Base-by-base conservation (phyloP, 495 filamentous ascomycete species). In the Penicillium flavigenum region DNA sequence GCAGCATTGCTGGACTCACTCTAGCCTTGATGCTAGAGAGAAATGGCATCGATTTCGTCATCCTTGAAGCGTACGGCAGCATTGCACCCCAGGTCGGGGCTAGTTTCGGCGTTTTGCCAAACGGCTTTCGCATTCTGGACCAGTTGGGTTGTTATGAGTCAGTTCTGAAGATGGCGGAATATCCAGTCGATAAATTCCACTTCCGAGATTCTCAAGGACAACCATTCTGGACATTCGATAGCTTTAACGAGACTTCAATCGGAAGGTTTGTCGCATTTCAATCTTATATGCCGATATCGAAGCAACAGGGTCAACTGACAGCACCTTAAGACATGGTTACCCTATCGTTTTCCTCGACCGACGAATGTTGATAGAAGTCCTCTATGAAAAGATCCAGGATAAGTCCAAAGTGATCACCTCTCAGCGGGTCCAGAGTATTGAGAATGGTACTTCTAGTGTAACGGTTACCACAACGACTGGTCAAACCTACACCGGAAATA, bases 1-100 rank as follows among this genome's bases (percentile, higher is more conserved):
- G 78, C 32, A 76, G 77, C 14, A 67, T 82, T 17, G 67, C 78
- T 2, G 79, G 79, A 1, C 65, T 85, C 0, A 76, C 76, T 1
- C 62, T 79, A 1, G 80, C 83, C 0, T 71, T 81, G 41, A 68
- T 68, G 31, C 69, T 86, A 6, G 54, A 73, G 5, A 66, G 68
- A 38, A 70, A 72, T 10, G 70, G 66, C 12, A 79, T 86, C 56
- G 78, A 83, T 51, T 82, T 77, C 47, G 59, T 78, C 14, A 55
- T 86, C 4, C 66, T 84, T 2, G 83, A 84, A 61, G 63, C 66
- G 22, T 59, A 70, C 26, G 36, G 57, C 5, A 63, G 66, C 5
- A 58, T 81, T 29, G 59, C 71, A 19, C 75, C 78, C 7, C 61
- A 76, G 8, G 56, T 72, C 0, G 81, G 81, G 5, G 70, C 76